These are phyloP conservation scores for Aspergillus transmontanensis DNA, from an alignment of 2,329 filamentous ascomycete species.

Conservation along the genomic window DNA sequence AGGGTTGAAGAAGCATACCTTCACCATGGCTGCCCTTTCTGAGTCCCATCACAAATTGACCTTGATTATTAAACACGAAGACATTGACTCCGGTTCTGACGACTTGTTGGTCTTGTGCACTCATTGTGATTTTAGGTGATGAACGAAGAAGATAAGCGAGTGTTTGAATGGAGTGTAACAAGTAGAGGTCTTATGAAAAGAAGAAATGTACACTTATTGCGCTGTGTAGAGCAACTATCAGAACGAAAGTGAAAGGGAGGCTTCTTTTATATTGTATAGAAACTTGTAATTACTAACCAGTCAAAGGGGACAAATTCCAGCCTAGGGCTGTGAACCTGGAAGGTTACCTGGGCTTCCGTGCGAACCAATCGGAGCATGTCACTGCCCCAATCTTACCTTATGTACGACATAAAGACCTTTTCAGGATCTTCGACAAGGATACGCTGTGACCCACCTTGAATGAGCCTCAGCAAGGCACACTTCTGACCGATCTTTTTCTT, in stretches of 20 bases:
- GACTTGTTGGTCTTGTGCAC: background rate
- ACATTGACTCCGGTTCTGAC: conserved; percentile 18
- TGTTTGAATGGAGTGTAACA: background rate
- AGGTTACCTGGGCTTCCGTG: background rate
- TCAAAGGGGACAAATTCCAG: background rate
- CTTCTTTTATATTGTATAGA: background rate
- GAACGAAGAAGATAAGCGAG: background rate
- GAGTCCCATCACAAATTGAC: conserved; percentile 18
- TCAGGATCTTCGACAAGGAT: too few relatives aligned
- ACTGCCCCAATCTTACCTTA: background rate
- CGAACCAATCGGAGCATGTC: background rate
- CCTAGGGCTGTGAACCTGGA: background rate
- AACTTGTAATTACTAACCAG: background rate
- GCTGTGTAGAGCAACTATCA: background rate
- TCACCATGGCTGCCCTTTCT: conserved; percentile 21
- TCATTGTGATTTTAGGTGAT: background rate
- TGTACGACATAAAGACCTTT: too few relatives aligned
- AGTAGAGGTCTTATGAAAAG: too few relatives aligned
- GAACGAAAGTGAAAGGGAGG: background rate
- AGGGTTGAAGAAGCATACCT: conserved; percentile 2
- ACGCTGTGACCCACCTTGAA: too few relatives aligned
- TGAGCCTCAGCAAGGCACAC: background rate
- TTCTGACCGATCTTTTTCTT: background rate
- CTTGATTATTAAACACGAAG: conserved; percentile 16
- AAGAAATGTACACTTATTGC: too few relatives aligned